Base-by-base conservation (phyloP, 208 protist genomes). In the Trypanosoma avium region DNA sequence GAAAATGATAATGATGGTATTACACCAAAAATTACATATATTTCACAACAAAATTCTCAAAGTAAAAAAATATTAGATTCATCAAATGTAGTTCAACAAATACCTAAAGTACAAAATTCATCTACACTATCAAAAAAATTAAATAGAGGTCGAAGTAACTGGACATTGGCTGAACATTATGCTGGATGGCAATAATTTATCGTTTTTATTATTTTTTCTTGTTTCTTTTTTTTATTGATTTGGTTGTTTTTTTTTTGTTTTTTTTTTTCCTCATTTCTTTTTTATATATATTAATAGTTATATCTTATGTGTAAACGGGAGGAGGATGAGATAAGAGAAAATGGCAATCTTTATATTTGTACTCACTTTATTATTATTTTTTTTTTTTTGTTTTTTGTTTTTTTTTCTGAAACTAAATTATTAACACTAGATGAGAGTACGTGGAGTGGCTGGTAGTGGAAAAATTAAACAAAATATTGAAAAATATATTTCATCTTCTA, bases 81-180 rank as follows among this genome's bases (percentile, higher is more conserved):
- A 24, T 52, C 27, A 4, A 30, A 30, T 49, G 24, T 4, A 24
- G 12, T 12, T 24, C 4, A 42, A 15, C 36, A 42, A 42, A 13
- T 8, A 8, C 8, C 22, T 12, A 29, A 17, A 27, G 29, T 17
- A 17, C 27, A 4, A 29, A 26, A 15, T 30, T 10, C 47, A 30
- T 24, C 47, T 13, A 7, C 12, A 17, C 4, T 26, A 21, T 10
- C 10, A 27, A 49, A 8, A 35, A n/a, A 22, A 36, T 21, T 27
- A 13, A 17, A 15, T 10, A 17, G 35, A 26, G 29, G 61, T 1
- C 50, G 48, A 33, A 59, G 61, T 40, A 49, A 2, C n/a, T 67
- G 61, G 48, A 59, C 61, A 21, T 15, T 67, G 61, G 50, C 50
- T 26, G 27, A 12, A 4, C 49, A 67, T 40, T 67, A 67, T 40